Percentiles rank a stretch among this genome's conserved stretches.
Evolutionary conservation across 768 basidiomycete genomes (phyloP).

Genomic region (Ramaria sp.): DNA sequence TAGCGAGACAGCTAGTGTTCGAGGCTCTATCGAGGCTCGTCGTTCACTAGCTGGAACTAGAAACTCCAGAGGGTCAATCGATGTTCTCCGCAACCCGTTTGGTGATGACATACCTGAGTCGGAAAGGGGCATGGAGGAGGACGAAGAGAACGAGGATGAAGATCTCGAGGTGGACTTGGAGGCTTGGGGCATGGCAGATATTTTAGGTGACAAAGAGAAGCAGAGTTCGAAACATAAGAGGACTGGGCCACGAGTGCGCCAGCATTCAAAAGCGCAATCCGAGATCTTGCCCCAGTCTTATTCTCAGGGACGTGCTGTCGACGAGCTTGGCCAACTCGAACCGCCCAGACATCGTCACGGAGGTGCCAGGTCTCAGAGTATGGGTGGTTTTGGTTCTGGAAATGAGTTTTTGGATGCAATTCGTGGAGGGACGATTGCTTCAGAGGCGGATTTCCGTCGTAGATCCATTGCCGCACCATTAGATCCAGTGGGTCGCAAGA

Average conservation of each 20-base stretch:
- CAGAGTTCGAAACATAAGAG: constrained; percentile 12
- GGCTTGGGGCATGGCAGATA: constrained; percentile 75
- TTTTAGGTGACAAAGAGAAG: constrained; percentile 52
- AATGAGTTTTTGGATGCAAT: constrained; percentile 33
- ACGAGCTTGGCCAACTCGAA: constrained; percentile 1
- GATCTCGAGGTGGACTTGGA: constrained; percentile 67
- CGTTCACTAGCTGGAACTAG: constrained; percentile 38
- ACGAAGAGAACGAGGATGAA: constrained; percentile 37
- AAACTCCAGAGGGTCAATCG: constrained; percentile 46
- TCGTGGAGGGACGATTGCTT: constrained; percentile 1
- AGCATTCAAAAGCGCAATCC: constrained; percentile 27
- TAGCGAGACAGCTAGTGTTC: constrained; percentile 38
- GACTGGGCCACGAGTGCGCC: constrained; percentile 24
- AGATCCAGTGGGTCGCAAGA: constrained; percentile 38
- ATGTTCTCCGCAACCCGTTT: constrained; percentile 66
- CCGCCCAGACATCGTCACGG: constrained; percentile 7
- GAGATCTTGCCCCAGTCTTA: constrained; percentile 35
- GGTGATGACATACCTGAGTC: constrained; percentile 45
- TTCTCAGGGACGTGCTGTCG: constrained; percentile 18
- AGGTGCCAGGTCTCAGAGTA: constrained; percentile 47
- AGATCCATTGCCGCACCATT: constrained; percentile 49
- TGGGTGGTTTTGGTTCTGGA: constrained; percentile 46
- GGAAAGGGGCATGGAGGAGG: constrained; percentile 30
- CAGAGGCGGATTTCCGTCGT: constrained; percentile 21
- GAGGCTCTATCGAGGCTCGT: constrained; percentile 20